phyloP scores from a whole-genome alignment of 345 rosid species.

The Xanthoceras sorbifolium region DNA sequence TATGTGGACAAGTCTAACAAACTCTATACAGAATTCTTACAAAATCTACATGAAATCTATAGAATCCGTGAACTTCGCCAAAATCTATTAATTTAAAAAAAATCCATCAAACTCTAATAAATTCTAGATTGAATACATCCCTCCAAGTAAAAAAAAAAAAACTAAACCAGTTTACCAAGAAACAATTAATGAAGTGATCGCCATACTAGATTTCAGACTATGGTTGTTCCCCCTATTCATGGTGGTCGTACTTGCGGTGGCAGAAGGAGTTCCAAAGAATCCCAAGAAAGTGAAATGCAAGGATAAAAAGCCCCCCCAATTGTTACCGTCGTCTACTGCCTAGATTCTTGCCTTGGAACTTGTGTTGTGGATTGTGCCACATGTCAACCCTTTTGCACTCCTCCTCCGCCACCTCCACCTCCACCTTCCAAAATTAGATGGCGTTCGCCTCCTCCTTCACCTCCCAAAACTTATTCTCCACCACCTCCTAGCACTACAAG shows the following conservation, averaged over 20 bases:
- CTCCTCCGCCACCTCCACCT: conserved; percentile 8
- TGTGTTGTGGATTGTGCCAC: conserved; percentile 11
- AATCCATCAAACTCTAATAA: too few species aligned
- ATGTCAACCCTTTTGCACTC: conserved; percentile 12
- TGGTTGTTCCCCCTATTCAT: background rate
- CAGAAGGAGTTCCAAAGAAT: conserved; percentile 7
- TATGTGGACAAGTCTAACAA: too few species aligned
- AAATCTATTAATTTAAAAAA: too few species aligned
- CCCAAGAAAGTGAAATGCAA: conserved; percentile 15
- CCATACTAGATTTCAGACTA: background rate
- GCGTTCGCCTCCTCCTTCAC: conserved; percentile 7
- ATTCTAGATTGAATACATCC: too few species aligned
- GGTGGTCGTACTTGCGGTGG: conserved; percentile 1
- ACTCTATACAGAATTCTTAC: too few species aligned
- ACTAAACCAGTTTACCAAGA: background rate
- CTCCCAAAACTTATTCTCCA: background rate
- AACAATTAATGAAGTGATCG: background rate
- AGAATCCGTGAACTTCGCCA: too few species aligned
- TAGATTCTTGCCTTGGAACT: conserved; percentile 10
- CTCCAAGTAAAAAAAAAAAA: too few species aligned
- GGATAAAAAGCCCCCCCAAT: background rate
- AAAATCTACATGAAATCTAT: too few species aligned
- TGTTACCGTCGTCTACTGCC: conserved; percentile 12
- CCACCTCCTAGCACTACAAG: background rate
- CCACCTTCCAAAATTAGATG: background rate